Evolutionary conservation across 192 early-diverging fungal genomes (phyloP).

Genomic region (Umbelopsis vinacea): DNA sequence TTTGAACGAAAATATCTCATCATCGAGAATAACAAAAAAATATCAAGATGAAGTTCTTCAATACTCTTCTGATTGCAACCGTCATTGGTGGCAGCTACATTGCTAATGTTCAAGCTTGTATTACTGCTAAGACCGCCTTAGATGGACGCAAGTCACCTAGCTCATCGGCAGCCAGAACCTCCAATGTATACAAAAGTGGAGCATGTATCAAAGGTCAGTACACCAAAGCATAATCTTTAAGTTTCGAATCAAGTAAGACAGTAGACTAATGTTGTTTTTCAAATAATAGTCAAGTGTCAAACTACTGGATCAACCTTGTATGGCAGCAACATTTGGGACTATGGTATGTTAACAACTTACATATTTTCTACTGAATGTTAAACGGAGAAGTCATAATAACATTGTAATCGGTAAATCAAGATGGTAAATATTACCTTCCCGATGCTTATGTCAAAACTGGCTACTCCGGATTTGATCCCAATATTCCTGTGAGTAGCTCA

Average conservation of each 20-base stretch:
- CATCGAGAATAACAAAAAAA: no score
- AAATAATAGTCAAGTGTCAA: slow-evolving; percentile 3
- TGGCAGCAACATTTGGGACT: slow-evolving; percentile 13
- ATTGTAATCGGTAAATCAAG: neutral
- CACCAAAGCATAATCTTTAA: neutral
- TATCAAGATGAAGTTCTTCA: neutral
- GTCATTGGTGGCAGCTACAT: neutral
- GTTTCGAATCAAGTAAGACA: neutral
- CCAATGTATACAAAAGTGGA: slow-evolving; percentile 7
- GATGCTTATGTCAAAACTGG: slow-evolving; percentile 22
- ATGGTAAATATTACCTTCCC: slow-evolving; percentile 7
- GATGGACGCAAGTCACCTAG: neutral
- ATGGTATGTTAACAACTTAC: neutral
- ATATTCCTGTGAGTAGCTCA: no score
- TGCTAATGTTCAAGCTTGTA: neutral
- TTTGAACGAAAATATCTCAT: no score
- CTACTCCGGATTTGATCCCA: slow-evolving; percentile 3
- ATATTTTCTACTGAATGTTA: no score
- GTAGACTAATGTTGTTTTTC: neutral
- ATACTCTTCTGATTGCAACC: neutral
- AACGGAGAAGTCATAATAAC: no score
- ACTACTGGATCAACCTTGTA: slow-evolving; percentile 4
- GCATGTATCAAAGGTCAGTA: neutral
- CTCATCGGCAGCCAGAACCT: neutral
- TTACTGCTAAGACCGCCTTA: neutral